phyloP scores from a whole-genome alignment of 78 protist species.

The Dictyostelium citrinum region DNA sequence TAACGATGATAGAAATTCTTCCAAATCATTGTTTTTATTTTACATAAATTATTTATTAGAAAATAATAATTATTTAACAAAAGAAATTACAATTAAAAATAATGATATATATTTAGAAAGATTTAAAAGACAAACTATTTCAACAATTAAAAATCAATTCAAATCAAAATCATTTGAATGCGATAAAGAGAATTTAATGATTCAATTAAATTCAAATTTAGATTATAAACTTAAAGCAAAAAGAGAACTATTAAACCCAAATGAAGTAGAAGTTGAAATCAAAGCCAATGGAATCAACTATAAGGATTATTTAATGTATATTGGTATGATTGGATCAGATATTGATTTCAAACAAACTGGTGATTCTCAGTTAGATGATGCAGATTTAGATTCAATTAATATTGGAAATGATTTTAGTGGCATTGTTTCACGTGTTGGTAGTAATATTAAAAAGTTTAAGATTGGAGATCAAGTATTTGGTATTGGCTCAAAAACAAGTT shows the following conservation, averaged over 20 bases:
- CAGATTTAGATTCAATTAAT: background rate
- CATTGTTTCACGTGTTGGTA: background rate
- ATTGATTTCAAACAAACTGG: background rate
- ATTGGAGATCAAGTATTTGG: conserved; percentile 35
- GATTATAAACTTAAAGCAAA: background rate
- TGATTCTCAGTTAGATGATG: background rate
- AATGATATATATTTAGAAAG: background rate
- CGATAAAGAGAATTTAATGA: background rate
- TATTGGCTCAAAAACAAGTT: background rate
- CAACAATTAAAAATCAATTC: background rate
- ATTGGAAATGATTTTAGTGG: background rate
- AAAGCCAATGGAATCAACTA: conserved; percentile 15
- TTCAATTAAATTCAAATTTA: background rate
- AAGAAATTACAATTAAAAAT: background rate
- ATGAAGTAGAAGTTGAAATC: conserved; percentile 20
- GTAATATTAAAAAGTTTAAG: background rate
- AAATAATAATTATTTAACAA: background rate
- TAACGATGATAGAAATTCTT: no score
- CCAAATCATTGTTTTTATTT: no score
- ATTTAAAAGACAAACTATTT: background rate
- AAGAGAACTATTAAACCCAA: background rate
- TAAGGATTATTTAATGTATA: conserved; percentile 21
- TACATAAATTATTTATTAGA: background rate
- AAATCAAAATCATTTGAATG: background rate
- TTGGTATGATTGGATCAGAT: background rate